phyloP scores from a whole-genome alignment of 1,284 basidiomycete species.

The Apiotrichum gracile region DNA sequence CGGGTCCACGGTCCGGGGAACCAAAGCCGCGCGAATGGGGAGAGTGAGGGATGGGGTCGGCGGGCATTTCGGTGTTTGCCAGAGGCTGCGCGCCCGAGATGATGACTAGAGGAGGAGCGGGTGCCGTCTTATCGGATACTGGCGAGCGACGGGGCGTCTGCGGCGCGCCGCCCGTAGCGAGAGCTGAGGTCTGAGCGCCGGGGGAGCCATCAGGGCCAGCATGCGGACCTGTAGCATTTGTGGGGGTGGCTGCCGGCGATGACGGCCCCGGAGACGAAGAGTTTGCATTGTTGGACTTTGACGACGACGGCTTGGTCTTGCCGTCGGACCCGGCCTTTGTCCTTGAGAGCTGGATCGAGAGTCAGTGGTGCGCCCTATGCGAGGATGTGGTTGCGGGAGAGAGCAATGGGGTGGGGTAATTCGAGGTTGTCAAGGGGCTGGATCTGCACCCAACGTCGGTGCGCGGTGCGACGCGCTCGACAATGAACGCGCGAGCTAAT shows the following conservation, averaged over 20 bases:
- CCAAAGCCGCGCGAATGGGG: slow-evolving; percentile 46
- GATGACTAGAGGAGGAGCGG: slow-evolving; percentile 78
- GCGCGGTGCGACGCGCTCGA: neutral
- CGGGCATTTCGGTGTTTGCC: slow-evolving; percentile 55
- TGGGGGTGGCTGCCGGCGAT: slow-evolving; percentile 16
- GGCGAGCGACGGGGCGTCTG: slow-evolving; percentile 41
- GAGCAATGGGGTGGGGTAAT: neutral
- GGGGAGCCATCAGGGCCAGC: neutral
- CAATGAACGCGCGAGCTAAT: neutral
- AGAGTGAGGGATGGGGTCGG: slow-evolving; percentile 56
- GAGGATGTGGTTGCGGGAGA: neutral
- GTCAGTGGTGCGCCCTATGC: neutral
- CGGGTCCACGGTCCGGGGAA: slow-evolving; percentile 40
- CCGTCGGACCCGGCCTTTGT: slow-evolving; percentile 36
- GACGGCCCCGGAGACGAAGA: slow-evolving; percentile 23
- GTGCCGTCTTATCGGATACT: slow-evolving; percentile 46
- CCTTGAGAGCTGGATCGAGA: slow-evolving; percentile 28
- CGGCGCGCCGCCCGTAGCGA: slow-evolving; percentile 35
- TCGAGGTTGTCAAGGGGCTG: neutral
- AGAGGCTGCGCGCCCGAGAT: slow-evolving; percentile 57
- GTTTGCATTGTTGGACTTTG: slow-evolving; percentile 47
- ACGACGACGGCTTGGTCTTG: slow-evolving; percentile 44
- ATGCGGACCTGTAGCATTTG: neutral
- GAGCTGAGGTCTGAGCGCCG: slow-evolving; percentile 6
- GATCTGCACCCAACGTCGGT: neutral